Base-by-base conservation (phyloP, 257 asterid species). In the Phtheirospermum japonicum region DNA sequence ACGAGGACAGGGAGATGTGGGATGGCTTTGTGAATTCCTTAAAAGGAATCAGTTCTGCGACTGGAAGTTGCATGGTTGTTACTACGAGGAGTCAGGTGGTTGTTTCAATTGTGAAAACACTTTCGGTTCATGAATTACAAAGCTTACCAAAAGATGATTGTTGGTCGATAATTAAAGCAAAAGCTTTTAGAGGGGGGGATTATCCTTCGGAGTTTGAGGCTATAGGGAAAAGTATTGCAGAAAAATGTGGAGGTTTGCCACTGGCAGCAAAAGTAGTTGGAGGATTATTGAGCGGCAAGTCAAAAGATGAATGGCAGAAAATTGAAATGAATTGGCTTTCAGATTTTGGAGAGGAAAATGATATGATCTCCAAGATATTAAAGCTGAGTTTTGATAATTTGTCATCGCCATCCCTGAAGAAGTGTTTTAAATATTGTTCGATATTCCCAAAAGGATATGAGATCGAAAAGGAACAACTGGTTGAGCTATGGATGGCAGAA, bases 381-480 rank as follows among this genome's bases (percentile, higher is more conserved):
- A 23, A 3, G 28, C 28, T 23, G 28, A 23, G 28, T 23, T 23
- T 23, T 3, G 28, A 71, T 66, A 42, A 42, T 53, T 61, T 78
- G 56, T 66, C 74, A 45, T 53, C 55, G 11, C 20, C 68, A 17
- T 9, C 60, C 0, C 54, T 72, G 0, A 75, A 75, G 49, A 72
- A 68, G 53, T 75, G 81, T 26, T 76, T 79, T 50, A 74, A 73
- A 5, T 78, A 65, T 46, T 75, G 76, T 28, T 76, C 70, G 2
- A 18, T 71, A 10, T 64, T 32, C 23, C 51, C 52, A 4, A 42
- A 51, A 37, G 69, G 54, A 34, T 49, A 6, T 31, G 39, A 34
- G 8, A 50, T 64, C 7, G 37, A 14, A 2, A 64, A 14, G 52
- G 59, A 64, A 49, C 17, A 0, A n/a, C 7, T 63, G 36, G 16